These are phyloP conservation scores for Leccinum griseonigrum DNA, from an alignment of 1,284 basidiomycete genomes.

Conservation along the genomic window DNA sequence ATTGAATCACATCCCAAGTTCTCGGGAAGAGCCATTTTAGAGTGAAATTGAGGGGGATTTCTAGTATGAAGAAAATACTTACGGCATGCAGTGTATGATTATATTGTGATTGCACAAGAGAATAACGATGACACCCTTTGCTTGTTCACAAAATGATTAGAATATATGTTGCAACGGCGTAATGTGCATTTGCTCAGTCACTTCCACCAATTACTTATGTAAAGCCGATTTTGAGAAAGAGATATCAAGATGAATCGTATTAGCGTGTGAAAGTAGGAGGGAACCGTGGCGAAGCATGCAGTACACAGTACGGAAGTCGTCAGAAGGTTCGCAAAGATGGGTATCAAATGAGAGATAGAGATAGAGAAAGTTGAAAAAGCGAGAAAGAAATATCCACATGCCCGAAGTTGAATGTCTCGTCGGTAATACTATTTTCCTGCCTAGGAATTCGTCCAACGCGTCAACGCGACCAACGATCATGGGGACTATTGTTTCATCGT, in stretches of 20 bases:
- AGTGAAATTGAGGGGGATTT: background rate
- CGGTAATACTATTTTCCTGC: background rate
- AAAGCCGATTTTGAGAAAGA: background rate
- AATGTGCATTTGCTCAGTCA: background rate
- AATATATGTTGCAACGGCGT: background rate
- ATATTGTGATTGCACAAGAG: background rate
- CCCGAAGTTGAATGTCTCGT: background rate
- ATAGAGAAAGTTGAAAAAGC: background rate
- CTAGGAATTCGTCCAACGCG: background rate
- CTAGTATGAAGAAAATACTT: background rate
- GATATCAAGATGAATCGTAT: background rate
- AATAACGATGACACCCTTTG: background rate
- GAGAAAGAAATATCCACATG: background rate
- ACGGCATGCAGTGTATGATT: background rate
- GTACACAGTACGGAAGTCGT: constrained; percentile 8
- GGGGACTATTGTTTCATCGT: constrained; percentile 4
- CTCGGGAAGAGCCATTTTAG: background rate
- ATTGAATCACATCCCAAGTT: background rate
- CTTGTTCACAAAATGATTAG: background rate
- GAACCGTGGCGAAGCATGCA: background rate
- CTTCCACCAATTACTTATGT: background rate
- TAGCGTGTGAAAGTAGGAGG: constrained; percentile 1
- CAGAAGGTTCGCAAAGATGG: background rate
- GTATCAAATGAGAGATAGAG: background rate
- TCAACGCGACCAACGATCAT: background rate